Evolutionary conservation across 1,139 yeast species (phyloP).

Genomic region (Yamadazyma diospyri): DNA sequence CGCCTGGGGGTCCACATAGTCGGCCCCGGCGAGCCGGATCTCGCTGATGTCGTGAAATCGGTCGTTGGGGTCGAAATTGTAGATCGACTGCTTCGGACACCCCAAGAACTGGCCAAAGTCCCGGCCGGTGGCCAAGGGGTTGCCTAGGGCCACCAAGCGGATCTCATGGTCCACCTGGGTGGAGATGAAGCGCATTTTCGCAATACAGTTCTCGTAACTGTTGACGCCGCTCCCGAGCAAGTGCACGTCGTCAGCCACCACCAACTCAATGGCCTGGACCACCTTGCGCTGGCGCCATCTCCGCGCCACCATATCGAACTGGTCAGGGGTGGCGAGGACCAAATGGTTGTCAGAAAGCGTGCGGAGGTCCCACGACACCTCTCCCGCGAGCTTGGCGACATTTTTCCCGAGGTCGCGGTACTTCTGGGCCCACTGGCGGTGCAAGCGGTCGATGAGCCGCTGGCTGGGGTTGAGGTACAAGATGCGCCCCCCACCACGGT

Average conservation of each 20-base stretch:
- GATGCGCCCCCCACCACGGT: conserved; percentile 51
- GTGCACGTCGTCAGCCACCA: conserved; percentile 80
- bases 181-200: conserved; percentile 69
- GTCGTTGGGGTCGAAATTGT: conserved; percentile 66
- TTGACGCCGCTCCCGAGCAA: conserved; percentile 60
- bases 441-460: conserved; percentile 46
- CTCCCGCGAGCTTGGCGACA: conserved; percentile 63
- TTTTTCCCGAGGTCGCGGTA: conserved; percentile 43
- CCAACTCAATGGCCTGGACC: conserved; percentile 61
- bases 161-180: conserved; percentile 53
- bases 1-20: conserved; percentile 8
- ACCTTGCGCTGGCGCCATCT: conserved; percentile 80
- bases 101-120: conserved; percentile 91
- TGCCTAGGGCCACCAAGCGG: conserved; percentile 65
- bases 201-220: conserved; percentile 62
- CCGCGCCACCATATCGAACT: conserved; percentile 68
- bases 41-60: conserved; percentile 53
- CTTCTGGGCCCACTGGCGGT: conserved; percentile 49
- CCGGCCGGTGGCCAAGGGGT: conserved; percentile 68
- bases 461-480: conserved; percentile 66
- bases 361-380: conserved; percentile 50
- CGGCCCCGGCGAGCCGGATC: conserved; percentile 47
- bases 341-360: conserved; percentile 59
- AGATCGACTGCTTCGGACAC: conserved; percentile 53
- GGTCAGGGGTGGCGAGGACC: conserved; percentile 74